A percentile compares a stretch with the other conserved stretches of the same genome.
These are phyloP conservation scores for Marasmius fiardii DNA, from an alignment of 1,284 basidiomycete genomes.

Conservation along the genomic window DNA sequence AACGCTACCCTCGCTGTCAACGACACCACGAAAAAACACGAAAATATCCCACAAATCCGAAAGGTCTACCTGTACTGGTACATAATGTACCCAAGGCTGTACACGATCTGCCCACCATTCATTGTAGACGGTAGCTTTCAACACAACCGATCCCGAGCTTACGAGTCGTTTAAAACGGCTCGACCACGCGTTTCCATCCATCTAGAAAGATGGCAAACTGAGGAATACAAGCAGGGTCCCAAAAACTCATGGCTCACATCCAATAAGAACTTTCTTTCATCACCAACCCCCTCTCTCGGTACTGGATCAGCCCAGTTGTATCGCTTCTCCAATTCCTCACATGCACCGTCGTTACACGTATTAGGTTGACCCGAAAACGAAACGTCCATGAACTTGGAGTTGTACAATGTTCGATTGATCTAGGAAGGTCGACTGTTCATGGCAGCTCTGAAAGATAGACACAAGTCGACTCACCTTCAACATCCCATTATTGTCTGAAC, in stretches of 20 bases:
- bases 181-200: conserved; percentile 72
- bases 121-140: conserved; percentile 63
- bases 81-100: conserved; percentile 57
- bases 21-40: conserved; percentile 52
- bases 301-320: background rate
- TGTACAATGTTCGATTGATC: background rate
- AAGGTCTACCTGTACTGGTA: conserved; percentile 55
- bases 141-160: conserved; percentile 56
- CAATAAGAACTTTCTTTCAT: background rate
- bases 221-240: background rate
- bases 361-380: background rate
- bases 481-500: background rate
- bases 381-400: background rate
- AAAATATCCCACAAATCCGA: conserved; percentile 54
- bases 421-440: background rate
- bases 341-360: background rate
- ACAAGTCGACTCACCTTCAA: background rate
- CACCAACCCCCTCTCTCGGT: background rate
- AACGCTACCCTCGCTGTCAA: background rate
- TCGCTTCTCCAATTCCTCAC: background rate
- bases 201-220: conserved; percentile 22
- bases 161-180: conserved; percentile 66
- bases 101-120: conserved; percentile 52
- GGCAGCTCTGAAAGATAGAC: background rate
- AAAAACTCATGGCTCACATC: conserved; percentile 18